These are phyloP conservation scores for Musa schizocarpa DNA, from an alignment of 176 grass and related monocot species.

Conservation along the genomic window DNA sequence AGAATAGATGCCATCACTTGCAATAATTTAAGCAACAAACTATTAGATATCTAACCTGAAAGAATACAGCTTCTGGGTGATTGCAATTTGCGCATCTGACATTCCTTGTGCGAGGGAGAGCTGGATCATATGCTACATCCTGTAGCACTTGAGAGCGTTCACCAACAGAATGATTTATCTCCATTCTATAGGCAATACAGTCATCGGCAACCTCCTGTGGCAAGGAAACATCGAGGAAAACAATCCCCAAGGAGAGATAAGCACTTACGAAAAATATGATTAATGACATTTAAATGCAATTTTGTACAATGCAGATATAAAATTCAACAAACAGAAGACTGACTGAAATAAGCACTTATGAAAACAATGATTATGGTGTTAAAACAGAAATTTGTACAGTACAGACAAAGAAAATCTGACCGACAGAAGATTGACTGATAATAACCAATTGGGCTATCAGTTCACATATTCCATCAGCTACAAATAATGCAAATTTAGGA, in stretches of 20 bases:
- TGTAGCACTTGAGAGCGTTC: neutral
- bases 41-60: neutral
- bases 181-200: neutral
- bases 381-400: too few relatives aligned
- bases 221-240: neutral
- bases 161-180: neutral
- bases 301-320: neutral
- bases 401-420: too few relatives aligned
- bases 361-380: too few relatives aligned
- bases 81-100: constrained; percentile 4
- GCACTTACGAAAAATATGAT: neutral
- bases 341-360: too few relatives aligned
- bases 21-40: neutral
- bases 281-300: neutral
- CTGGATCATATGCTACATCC: constrained; percentile 2
- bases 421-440: too few relatives aligned
- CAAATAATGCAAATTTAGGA: too few relatives aligned
- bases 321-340: neutral
- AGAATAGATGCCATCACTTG: neutral
- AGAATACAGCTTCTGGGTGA: constrained; percentile 6
- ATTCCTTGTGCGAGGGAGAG: constrained; percentile 11
- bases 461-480: too few relatives aligned
- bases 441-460: too few relatives aligned
- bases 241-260: neutral
- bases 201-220: constrained; percentile 4